Conservation (phyloP, 208 protist genomes). For the Zelonia costaricensis region DNA sequence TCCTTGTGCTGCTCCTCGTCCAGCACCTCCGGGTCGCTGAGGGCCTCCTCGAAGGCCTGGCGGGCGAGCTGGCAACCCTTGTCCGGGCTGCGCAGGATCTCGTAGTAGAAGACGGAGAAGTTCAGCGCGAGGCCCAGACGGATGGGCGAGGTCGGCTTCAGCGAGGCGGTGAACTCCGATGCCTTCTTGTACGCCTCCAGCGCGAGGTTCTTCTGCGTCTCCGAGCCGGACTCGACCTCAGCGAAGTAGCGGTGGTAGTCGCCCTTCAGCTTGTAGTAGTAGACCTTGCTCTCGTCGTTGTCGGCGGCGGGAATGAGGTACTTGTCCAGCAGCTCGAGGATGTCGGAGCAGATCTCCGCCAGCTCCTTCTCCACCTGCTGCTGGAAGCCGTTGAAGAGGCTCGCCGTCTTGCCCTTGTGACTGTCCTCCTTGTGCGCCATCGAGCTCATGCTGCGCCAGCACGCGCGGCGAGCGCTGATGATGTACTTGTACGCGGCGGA, state of each 20-base stretch:
- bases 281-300: slow-evolving; percentile 87
- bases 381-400: slow-evolving; percentile 96
- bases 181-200: slow-evolving; percentile 92
- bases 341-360: slow-evolving; percentile 95
- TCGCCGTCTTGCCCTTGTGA: slow-evolving; percentile 89
- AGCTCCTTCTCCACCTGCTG: slow-evolving; percentile 98
- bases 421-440: slow-evolving; percentile 97
- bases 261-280: slow-evolving; percentile 96
- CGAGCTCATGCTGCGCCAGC: slow-evolving; percentile 98
- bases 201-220: slow-evolving; percentile 89
- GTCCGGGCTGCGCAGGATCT: slow-evolving; percentile 98
- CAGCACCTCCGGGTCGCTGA: slow-evolving; percentile 97
- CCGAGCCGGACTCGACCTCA: slow-evolving; percentile 82
- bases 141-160: slow-evolving; percentile 96
- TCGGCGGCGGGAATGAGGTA: slow-evolving; percentile 94
- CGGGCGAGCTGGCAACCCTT: slow-evolving; percentile 97
- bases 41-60: slow-evolving; percentile 97
- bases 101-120: slow-evolving; percentile 99
- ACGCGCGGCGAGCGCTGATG: slow-evolving; percentile 98
- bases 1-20: slow-evolving; percentile 99
- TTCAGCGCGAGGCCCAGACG: slow-evolving; percentile 99
- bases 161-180: slow-evolving; percentile 72
- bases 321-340: slow-evolving; percentile 96
- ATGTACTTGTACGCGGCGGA: slow-evolving; percentile 99
- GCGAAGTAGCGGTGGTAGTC: slow-evolving; percentile 98